Conservation (phyloP, 495 filamentous ascomycete genomes). For the Penicillium roqueforti region DNA sequence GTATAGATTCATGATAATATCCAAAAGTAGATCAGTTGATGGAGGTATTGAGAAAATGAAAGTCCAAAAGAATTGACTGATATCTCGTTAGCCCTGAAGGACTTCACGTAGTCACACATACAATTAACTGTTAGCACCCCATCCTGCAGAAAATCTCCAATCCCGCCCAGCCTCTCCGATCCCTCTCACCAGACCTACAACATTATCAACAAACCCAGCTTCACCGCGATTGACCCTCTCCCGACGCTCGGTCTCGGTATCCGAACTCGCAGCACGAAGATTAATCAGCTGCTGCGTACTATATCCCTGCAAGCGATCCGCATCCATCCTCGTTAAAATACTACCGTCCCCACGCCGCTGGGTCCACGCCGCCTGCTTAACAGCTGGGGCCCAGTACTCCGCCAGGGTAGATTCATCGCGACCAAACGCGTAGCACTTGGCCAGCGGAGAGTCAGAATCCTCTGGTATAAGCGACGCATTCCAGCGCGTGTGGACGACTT, state of each 20-base stretch:
- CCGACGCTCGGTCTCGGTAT: conserved; percentile 24
- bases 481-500: conserved; percentile 34
- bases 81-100: background rate
- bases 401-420: conserved; percentile 28
- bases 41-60: background rate
- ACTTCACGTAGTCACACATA: background rate
- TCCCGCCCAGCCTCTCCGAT: conserved; percentile 25
- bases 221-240: conserved; percentile 24
- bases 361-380: conserved; percentile 34
- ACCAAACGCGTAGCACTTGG: conserved; percentile 26
- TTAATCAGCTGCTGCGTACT: conserved; percentile 18
- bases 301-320: conserved; percentile 22
- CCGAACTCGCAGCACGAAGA: conserved; percentile 11
- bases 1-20: no score
- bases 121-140: conserved; percentile 27
- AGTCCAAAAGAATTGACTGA: background rate
- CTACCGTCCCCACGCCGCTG: conserved; percentile 12
- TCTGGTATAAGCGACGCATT: conserved; percentile 22
- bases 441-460: conserved; percentile 5
- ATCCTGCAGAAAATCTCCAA: conserved; percentile 27
- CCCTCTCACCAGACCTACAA: conserved; percentile 29
- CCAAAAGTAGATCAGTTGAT: no score
- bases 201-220: conserved; percentile 28
- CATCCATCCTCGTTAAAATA: conserved; percentile 23
- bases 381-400: conserved; percentile 37